Base-by-base conservation (phyloP, 768 basidiomycete species). In the Butyriboletus loyo region DNA sequence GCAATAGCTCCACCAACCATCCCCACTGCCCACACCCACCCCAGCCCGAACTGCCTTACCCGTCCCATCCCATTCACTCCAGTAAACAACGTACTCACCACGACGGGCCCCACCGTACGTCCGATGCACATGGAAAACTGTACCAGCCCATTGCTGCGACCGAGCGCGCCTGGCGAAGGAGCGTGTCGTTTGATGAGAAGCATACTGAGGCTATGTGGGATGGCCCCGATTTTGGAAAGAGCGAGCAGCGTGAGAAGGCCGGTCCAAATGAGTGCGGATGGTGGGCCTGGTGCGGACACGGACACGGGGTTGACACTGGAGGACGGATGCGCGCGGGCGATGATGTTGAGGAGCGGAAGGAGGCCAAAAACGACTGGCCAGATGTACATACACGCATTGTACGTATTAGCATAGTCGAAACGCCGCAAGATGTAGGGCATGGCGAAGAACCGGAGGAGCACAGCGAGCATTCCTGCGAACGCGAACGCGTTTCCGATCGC, bases 131-230 rank as follows among this genome's bases (percentile, higher is more conserved):
- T 81, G 5, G 75, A 70, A 43, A 80, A 73, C 55, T 84, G 80
- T 15, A 82, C 76, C 7, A 86, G 74, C 17, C 82, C 84, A 55
- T 85, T 86, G 14, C 79, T 78, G n/a, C 77, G 73, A 0, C 84
- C 84, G 6, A 86, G 72, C 4, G 44, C 44, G 17, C 30, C 14
- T 6, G 21, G 43, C 3, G 43, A 45, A 8, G 43, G 43, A 0
- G 44, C 71, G 42, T 74, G 66, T 47, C 79, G 73, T 53, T 81
- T 84, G 37, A 80, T 75, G n/a, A 86, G 70, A 35, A 87, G 77
- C 75, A 86, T 80, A 60, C 75, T 83, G 40, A 82, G 67, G 7
- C 83, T 86, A 7, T 49, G 31, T 17, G 57, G 54, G 32, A 62
- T 35, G 1, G 38, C 44, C 0, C 30, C 61, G 4, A 59, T n/a